Percentiles rank a stretch among this genome's conserved stretches.
Conservation (phyloP, 257 asterid genomes). For the Jacaranda mimosifolia region DNA sequence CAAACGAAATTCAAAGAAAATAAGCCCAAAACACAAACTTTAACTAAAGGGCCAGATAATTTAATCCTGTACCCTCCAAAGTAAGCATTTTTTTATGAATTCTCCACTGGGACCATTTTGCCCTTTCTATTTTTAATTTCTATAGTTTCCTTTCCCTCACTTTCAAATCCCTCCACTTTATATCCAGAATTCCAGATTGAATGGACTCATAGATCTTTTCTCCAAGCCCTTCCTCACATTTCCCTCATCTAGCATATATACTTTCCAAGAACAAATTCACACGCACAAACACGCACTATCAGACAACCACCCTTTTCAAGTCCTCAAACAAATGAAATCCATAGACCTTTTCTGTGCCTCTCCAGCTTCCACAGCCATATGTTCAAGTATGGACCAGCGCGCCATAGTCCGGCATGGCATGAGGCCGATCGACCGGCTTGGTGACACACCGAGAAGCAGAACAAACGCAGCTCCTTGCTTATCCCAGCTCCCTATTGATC, state of each 20-base stretch:
- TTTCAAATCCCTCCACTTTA: slow-evolving; percentile 49
- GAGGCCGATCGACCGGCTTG: slow-evolving; percentile 39
- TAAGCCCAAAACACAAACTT: slow-evolving; percentile 33
- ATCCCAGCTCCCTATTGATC: slow-evolving; percentile 69
- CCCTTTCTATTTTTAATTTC: background rate
- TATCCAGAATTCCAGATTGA: slow-evolving; percentile 49
- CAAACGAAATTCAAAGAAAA: slow-evolving; percentile 33
- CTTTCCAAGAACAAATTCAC: background rate
- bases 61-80: slow-evolving; percentile 39
- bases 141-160: slow-evolving; percentile 23
- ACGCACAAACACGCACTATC: slow-evolving; percentile 1
- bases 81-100: slow-evolving; percentile 31
- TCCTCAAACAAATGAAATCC: slow-evolving; percentile 59
- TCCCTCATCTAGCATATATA: slow-evolving; percentile 4
- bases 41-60: slow-evolving; percentile 38
- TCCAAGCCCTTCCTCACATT: slow-evolving; percentile 6
- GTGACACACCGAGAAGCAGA: slow-evolving; percentile 40
- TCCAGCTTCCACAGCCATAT: slow-evolving; percentile 89
- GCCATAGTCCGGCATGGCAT: slow-evolving; percentile 57
- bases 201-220: slow-evolving; percentile 42
- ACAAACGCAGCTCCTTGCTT: slow-evolving; percentile 58
- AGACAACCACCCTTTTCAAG: no score
- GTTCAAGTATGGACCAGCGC: slow-evolving; percentile 75
- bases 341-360: slow-evolving; percentile 82
- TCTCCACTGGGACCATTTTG: slow-evolving; percentile 36